Percentiles rank a stretch among this genome's conserved stretches.
Conservation (phyloP, 306 rosid genomes). For the Cicer judaicum region DNA sequence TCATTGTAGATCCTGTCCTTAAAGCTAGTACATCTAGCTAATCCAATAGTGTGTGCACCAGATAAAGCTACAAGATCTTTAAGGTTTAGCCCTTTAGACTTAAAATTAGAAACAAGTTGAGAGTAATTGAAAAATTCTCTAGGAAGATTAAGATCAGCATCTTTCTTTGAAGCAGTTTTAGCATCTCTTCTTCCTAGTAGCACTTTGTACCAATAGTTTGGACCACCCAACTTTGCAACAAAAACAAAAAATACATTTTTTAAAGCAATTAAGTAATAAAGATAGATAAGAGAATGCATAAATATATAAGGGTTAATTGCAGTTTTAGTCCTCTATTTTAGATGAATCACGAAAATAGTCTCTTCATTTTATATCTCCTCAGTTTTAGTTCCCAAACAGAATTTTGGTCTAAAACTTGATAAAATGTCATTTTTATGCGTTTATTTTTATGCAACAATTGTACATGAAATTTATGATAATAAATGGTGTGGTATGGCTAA, state of each 20-base stretch:
- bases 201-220: constrained; percentile 39
- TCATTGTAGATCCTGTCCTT: constrained; percentile 46
- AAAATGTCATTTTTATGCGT: too few species aligned
- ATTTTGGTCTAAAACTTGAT: too few species aligned
- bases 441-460: too few species aligned
- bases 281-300: too few species aligned
- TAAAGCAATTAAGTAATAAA: too few species aligned
- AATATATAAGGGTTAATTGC: too few species aligned
- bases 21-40: constrained; percentile 42
- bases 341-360: too few species aligned
- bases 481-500: too few species aligned
- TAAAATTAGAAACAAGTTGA: constrained; percentile 44
- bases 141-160: constrained; percentile 42
- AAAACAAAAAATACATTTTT: not conserved
- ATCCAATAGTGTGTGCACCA: constrained; percentile 61
- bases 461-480: too few species aligned
- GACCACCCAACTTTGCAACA: constrained; percentile 53
- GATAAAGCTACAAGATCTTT: constrained; percentile 54
- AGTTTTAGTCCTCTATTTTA: too few species aligned
- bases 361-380: too few species aligned
- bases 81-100: constrained; percentile 44
- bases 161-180: constrained; percentile 48
- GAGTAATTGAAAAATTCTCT: constrained; percentile 33
- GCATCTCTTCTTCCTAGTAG: constrained; percentile 57
- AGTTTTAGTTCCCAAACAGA: too few species aligned